phyloP scores from a whole-genome alignment of 768 basidiomycete genomes.

The Phaffia australis region DNA sequence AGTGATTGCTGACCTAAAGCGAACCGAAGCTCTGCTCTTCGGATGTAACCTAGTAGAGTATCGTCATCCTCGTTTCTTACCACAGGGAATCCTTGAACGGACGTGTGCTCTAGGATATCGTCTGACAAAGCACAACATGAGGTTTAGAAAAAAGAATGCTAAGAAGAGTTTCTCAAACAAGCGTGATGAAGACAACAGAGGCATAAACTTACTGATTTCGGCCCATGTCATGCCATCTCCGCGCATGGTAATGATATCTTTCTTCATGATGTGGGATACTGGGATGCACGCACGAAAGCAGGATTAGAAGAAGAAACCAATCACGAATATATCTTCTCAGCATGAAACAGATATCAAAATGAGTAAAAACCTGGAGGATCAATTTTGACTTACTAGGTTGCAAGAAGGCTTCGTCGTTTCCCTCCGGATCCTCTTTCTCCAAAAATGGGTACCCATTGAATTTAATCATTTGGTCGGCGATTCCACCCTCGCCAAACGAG shows the following conservation, averaged over 20 bases:
- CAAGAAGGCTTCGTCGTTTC: constrained; percentile 59
- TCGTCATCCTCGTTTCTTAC: constrained; percentile 51
- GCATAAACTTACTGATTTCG: constrained; percentile 59
- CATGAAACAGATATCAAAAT: neutral
- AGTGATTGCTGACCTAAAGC: constrained; percentile 55
- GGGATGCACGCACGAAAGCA: neutral
- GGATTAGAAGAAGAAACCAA: neutral
- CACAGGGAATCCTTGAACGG: constrained; percentile 86
- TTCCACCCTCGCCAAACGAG: constrained; percentile 80
- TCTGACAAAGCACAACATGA: constrained; percentile 44
- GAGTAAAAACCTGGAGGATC: neutral
- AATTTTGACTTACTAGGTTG: constrained; percentile 57
- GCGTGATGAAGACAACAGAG: neutral
- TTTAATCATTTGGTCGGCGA: constrained; percentile 91
- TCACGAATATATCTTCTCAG: neutral
- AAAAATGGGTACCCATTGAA: constrained; percentile 97
- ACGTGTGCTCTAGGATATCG: constrained; percentile 54
- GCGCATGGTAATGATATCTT: constrained; percentile 59
- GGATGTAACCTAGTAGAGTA: constrained; percentile 75
- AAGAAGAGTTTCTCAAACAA: neutral
- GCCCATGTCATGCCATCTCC: constrained; percentile 64
- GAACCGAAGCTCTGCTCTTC: constrained; percentile 69
- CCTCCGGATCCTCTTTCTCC: constrained; percentile 69
- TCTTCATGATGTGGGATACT: constrained; percentile 88
- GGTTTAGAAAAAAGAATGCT: neutral